Conservation (phyloP, 179 eudicot species). For the Spinacia oleracea region DNA sequence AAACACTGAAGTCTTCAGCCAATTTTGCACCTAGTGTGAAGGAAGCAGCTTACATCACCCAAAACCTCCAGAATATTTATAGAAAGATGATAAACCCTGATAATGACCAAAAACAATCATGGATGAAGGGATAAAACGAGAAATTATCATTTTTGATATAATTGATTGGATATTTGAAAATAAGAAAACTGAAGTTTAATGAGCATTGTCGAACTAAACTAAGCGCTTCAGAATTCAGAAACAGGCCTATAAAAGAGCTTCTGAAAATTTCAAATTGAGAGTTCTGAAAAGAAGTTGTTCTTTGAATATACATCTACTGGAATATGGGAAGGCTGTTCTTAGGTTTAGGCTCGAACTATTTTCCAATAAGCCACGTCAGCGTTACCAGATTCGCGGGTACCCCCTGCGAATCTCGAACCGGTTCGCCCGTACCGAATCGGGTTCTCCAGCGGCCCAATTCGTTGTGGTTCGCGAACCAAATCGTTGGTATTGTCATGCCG, state of each 20-base stretch:
- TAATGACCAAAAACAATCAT: too few relatives aligned
- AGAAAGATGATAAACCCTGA: too few relatives aligned
- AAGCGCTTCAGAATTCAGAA: background rate
- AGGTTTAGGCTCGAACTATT: background rate
- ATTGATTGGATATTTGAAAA: background rate
- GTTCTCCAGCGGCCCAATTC: too few relatives aligned
- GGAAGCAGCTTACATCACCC: background rate
- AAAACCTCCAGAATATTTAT: too few relatives aligned
- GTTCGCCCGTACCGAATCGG: too few relatives aligned
- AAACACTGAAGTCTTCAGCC: background rate
- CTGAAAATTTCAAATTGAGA: background rate
- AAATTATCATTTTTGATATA: background rate
- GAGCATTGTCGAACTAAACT: background rate
- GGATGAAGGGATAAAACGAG: background rate
- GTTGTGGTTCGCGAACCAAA: too few relatives aligned
- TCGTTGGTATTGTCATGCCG: too few relatives aligned
- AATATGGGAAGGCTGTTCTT: background rate
- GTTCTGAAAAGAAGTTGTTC: background rate
- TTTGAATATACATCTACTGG: background rate
- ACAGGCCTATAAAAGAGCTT: background rate
- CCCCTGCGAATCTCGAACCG: too few relatives aligned
- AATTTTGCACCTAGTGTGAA: background rate
- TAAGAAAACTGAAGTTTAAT: background rate
- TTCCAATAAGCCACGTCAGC: slow-evolving; percentile 20
- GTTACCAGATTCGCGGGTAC: too few relatives aligned